A percentile compares a stretch with the other conserved stretches of the same genome.
Evolutionary conservation across 805 yeast species (phyloP).

Genomic region (Nakazawaea wickerhamii): DNA sequence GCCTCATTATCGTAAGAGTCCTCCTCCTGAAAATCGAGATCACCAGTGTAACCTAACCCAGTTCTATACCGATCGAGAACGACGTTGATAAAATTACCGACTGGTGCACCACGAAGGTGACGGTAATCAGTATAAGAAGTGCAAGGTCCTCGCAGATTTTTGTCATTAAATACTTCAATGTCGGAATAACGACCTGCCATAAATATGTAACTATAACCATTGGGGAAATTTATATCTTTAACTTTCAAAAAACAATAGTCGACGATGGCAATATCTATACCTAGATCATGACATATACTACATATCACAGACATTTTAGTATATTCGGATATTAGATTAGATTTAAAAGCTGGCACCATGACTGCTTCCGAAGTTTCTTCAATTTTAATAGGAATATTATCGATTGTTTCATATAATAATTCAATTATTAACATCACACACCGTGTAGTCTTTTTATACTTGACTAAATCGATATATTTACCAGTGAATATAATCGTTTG

Average conservation of each 20-base stretch:
- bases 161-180: neutral
- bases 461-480: conserved; percentile 4
- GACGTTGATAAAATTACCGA: too few species aligned
- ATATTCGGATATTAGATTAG: too few species aligned
- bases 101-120: too few species aligned
- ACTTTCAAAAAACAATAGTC: neutral
- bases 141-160: neutral
- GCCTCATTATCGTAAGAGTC: neutral
- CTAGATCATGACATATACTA: conserved; percentile 10
- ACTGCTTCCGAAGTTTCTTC: neutral
- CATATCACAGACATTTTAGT: conserved; percentile 1
- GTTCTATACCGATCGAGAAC: too few species aligned
- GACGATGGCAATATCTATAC: neutral
- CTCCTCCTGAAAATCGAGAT: neutral
- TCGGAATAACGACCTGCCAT: too few species aligned
- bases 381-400: neutral
- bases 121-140: too few species aligned
- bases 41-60: too few species aligned
- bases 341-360: neutral
- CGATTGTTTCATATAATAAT: neutral
- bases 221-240: conserved; percentile 3
- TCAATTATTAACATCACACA: conserved; percentile 7
- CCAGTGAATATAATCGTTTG: conserved; percentile 5
- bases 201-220: conserved; percentile 6
- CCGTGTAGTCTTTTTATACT: neutral